phyloP scores from a whole-genome alignment of 2,329 filamentous ascomycete genomes.

The Drechslera avenae region DNA sequence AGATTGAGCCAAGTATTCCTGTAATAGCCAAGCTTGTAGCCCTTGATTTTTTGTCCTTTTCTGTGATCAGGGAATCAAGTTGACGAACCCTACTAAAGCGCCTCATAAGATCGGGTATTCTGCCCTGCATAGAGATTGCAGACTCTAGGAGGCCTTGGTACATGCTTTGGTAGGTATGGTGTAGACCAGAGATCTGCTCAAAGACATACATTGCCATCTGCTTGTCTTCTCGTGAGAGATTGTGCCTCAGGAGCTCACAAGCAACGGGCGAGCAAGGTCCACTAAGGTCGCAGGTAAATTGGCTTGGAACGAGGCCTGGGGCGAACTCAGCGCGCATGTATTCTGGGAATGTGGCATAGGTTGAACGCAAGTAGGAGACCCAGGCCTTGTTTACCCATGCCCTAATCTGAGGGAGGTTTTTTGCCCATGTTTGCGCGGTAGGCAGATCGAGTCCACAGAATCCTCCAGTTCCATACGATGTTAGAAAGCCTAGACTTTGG shows the following conservation, averaged over 20 bases:
- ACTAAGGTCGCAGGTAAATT: constrained; percentile 1
- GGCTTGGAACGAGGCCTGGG: neutral
- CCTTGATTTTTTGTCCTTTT: too few species aligned
- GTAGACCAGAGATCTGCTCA: constrained; percentile 5
- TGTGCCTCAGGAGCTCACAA: neutral
- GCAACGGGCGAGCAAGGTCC: constrained; percentile 1
- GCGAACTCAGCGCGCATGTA: constrained; percentile 4
- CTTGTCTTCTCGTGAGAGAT: neutral
- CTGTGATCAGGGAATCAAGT: too few species aligned
- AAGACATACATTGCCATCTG: constrained; percentile 12
- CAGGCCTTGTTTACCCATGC: neutral
- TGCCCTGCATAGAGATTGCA: neutral
- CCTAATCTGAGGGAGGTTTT: neutral
- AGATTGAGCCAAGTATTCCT: too few species aligned
- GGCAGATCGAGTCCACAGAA: too few species aligned
- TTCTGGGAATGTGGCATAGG: neutral
- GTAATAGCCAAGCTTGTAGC: too few species aligned
- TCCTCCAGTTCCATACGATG: too few species aligned
- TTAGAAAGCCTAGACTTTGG: too few species aligned
- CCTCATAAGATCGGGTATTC: neutral
- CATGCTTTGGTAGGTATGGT: neutral
- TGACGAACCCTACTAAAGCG: too few species aligned
- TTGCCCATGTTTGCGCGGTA: neutral
- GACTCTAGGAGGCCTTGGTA: neutral
- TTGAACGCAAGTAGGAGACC: neutral